Evolutionary conservation across 768 basidiomycete genomes (phyloP).

Genomic region (Neoboletus subvelutipes): DNA sequence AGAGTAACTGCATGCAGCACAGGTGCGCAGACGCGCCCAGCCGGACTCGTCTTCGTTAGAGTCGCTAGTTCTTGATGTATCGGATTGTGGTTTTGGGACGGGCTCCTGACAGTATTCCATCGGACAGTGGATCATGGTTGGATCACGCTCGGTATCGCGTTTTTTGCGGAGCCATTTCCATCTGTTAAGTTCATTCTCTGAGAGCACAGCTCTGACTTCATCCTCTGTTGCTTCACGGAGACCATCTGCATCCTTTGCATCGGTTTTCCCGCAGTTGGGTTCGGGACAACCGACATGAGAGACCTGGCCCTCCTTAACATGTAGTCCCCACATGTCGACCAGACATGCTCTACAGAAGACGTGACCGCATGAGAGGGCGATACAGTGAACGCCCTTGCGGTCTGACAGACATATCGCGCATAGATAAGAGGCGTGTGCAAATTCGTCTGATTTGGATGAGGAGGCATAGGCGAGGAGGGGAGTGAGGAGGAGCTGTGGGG

Average conservation of each 20-base stretch:
- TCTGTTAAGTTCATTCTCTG: constrained; percentile 59
- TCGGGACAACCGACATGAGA: constrained; percentile 79
- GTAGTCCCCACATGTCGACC: constrained; percentile 77
- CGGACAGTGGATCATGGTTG: constrained; percentile 79
- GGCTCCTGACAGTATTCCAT: constrained; percentile 78
- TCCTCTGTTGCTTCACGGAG: constrained; percentile 59
- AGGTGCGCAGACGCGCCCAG: constrained; percentile 73
- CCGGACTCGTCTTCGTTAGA: constrained; percentile 53
- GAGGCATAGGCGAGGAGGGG: constrained; percentile 51
- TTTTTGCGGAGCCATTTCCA: constrained; percentile 82
- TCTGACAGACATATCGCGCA: constrained; percentile 78
- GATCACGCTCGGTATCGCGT: constrained; percentile 72
- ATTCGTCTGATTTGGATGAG: constrained; percentile 47
- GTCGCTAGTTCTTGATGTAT: constrained; percentile 10
- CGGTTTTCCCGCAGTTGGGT: constrained; percentile 66
- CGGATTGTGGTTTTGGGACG: constrained; percentile 55
- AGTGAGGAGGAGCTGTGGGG: constrained; percentile 51
- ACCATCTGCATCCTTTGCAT: constrained; percentile 23
- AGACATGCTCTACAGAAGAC: constrained; percentile 85
- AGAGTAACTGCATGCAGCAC: constrained; percentile 66
- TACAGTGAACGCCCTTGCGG: constrained; percentile 72
- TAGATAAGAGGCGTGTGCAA: constrained; percentile 61
- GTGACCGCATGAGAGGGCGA: constrained; percentile 70
- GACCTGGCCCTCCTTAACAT: constrained; percentile 78
- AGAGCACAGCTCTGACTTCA: constrained; percentile 70